Conservation (phyloP, 192 early-diverging fungal species). For the Podila horticola region DNA sequence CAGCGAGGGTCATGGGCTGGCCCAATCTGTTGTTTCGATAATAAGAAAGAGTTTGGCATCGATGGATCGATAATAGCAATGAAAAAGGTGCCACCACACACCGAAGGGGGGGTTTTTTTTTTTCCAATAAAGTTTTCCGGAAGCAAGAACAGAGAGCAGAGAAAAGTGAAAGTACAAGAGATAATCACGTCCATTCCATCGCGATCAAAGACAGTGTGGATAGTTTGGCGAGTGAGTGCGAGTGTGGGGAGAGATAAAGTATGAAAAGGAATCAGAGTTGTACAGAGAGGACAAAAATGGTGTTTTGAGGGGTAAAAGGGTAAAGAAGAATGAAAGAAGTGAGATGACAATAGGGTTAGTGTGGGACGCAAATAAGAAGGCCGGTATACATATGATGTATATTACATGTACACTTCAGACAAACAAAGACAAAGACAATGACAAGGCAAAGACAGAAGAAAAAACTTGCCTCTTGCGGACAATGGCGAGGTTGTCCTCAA, state of each 20-base stretch:
- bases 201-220: too few species aligned
- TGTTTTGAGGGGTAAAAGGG: slow-evolving; percentile 1
- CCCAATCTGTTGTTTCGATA: slow-evolving; percentile 67
- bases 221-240: too few species aligned
- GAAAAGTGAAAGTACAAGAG: too few species aligned
- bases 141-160: too few species aligned
- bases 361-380: not conserved
- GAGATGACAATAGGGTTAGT: not conserved
- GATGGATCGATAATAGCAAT: not conserved
- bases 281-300: not conserved
- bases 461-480: slow-evolving; percentile 86
- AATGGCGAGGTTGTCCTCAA: slow-evolving; percentile 94
- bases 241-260: not conserved
- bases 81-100: not conserved
- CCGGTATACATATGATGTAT: not conserved
- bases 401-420: not conserved
- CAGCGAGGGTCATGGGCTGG: slow-evolving; percentile 93
- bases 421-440: too few species aligned
- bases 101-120: not conserved
- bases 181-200: not conserved
- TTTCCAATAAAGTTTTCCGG: not conserved
- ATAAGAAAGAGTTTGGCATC: too few species aligned
- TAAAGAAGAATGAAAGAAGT: not conserved
- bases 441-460: not conserved
- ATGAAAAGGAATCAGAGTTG: not conserved